These are phyloP conservation scores for Paecilomyces sp. DNA, from an alignment of 2,329 filamentous ascomycete species.

Conservation along the genomic window DNA sequence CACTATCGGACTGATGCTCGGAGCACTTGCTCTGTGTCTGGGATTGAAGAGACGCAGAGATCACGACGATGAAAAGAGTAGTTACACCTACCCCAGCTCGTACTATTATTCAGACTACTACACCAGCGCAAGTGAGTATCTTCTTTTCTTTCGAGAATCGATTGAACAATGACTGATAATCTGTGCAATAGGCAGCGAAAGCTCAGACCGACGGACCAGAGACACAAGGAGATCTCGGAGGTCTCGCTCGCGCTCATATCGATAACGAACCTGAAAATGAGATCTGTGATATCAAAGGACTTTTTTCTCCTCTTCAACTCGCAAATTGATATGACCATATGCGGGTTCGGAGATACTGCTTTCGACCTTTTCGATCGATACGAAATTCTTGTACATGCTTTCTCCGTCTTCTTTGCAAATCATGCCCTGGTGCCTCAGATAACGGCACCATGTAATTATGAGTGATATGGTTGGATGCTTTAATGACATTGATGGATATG, in stretches of 20 bases:
- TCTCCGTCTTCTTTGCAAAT: neutral
- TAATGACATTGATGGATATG: neutral
- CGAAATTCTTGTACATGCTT: neutral
- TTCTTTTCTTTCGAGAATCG: neutral
- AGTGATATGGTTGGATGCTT: neutral
- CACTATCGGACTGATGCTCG: slow-evolving; percentile 35
- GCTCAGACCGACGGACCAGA: slow-evolving; percentile 35
- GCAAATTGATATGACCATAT: neutral
- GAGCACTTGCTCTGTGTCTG: slow-evolving; percentile 37
- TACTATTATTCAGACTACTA: slow-evolving; percentile 36
- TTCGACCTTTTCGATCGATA: neutral
- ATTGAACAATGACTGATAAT: neutral
- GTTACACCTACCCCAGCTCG: slow-evolving; percentile 30
- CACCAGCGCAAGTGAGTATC: slow-evolving; percentile 34
- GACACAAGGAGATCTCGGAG: slow-evolving; percentile 9
- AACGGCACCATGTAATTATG: neutral
- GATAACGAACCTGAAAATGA: slow-evolving; percentile 1
- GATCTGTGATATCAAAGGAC: neutral
- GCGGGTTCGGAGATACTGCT: neutral
- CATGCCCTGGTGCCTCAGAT: neutral
- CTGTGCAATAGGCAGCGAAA: slow-evolving; percentile 32
- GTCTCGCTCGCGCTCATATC: slow-evolving; percentile 2
- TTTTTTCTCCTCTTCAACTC: neutral
- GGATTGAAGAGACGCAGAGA: slow-evolving; percentile 37
- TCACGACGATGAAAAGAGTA: slow-evolving; percentile 33